phyloP scores from a whole-genome alignment of 2,329 filamentous ascomycete genomes.

The Penicillium decumbens region DNA sequence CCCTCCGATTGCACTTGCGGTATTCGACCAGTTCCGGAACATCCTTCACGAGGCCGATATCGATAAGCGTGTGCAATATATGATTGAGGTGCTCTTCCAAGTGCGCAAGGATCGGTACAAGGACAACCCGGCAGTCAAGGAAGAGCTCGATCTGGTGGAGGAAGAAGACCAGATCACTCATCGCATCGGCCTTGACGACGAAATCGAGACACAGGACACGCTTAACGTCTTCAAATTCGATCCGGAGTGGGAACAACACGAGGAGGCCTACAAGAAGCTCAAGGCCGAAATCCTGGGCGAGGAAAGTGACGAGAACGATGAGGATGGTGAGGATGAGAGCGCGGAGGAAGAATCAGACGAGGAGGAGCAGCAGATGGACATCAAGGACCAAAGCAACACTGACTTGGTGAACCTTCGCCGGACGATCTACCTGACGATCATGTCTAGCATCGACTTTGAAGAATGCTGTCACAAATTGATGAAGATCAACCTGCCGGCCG shows the following conservation, averaged over 20 bases:
- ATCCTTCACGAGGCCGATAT: conserved; percentile 96
- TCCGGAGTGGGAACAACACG: conserved; percentile 80
- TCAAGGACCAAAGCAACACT: conserved; percentile 96
- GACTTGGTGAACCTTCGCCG: conserved; percentile 89
- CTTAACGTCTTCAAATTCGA: conserved; percentile 97
- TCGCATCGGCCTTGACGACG: conserved; percentile 72
- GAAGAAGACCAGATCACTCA: conserved; percentile 99
- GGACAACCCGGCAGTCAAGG: conserved; percentile 82
- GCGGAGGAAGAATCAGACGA: conserved; percentile 68
- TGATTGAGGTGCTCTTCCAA: conserved; percentile 97
- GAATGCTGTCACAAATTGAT: conserved; percentile 97
- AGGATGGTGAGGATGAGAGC: conserved; percentile 55
- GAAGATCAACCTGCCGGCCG: conserved; percentile 81
- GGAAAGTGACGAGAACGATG: conserved; percentile 77
- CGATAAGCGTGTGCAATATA: conserved; percentile 97
- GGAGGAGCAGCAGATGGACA: conserved; percentile 80
- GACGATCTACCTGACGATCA: conserved; percentile 95
- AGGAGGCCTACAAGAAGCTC: conserved; percentile 81
- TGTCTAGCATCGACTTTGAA: conserved; percentile 93
- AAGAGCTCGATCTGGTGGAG: conserved; percentile 91
- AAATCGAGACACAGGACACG: conserved; percentile 76
- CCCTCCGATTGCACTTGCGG: conserved; percentile 74
- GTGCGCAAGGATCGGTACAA: conserved; percentile 95
- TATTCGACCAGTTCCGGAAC: conserved; percentile 93
- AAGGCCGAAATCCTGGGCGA: conserved; percentile 94